Percentiles rank a stretch among this genome's conserved stretches.
phyloP scores from a whole-genome alignment of 768 basidiomycete genomes.

The Galerina sulciceps region DNA sequence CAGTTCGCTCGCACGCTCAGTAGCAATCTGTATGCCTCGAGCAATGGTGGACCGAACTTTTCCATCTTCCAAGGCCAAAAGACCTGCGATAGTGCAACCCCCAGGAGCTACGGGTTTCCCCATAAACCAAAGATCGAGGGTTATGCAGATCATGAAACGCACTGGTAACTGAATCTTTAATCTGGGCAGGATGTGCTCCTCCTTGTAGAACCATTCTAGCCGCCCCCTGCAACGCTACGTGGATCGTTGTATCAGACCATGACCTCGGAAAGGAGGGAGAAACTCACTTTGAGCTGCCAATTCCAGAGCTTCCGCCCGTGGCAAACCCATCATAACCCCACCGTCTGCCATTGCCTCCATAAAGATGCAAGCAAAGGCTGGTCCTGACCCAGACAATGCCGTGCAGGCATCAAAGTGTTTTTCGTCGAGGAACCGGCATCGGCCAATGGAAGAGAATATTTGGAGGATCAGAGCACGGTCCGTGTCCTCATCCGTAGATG shows the following conservation, averaged over 20 bases:
- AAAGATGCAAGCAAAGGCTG: slow-evolving; percentile 96
- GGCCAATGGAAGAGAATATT: slow-evolving; percentile 97
- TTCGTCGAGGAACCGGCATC: slow-evolving; percentile 95
- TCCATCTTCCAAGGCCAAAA: slow-evolving; percentile 94
- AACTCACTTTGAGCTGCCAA: slow-evolving; percentile 91
- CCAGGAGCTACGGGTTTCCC: slow-evolving; percentile 73
- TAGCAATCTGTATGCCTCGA: slow-evolving; percentile 91
- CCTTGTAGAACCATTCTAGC: slow-evolving; percentile 93
- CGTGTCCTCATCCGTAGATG: slow-evolving; percentile 52
- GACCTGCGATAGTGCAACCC: slow-evolving; percentile 97
- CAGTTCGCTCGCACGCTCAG: slow-evolving; percentile 84
- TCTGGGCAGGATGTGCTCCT: slow-evolving; percentile 91
- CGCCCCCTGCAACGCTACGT: slow-evolving; percentile 88
- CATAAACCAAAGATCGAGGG: neutral
- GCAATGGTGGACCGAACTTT: slow-evolving; percentile 93
- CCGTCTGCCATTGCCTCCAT: slow-evolving; percentile 99
- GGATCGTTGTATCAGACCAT: neutral
- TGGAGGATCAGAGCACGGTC: slow-evolving; percentile 80
- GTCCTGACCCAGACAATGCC: slow-evolving; percentile 93
- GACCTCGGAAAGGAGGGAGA: neutral
- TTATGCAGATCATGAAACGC: slow-evolving; percentile 29
- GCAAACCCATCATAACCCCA: slow-evolving; percentile 99
- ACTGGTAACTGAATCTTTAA: slow-evolving; percentile 99
- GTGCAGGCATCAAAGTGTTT: slow-evolving; percentile 99
- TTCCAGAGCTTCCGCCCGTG: slow-evolving; percentile 91